Conservation (phyloP, 2,329 filamentous ascomycete genomes). For the Emergomyces orientalis region DNA sequence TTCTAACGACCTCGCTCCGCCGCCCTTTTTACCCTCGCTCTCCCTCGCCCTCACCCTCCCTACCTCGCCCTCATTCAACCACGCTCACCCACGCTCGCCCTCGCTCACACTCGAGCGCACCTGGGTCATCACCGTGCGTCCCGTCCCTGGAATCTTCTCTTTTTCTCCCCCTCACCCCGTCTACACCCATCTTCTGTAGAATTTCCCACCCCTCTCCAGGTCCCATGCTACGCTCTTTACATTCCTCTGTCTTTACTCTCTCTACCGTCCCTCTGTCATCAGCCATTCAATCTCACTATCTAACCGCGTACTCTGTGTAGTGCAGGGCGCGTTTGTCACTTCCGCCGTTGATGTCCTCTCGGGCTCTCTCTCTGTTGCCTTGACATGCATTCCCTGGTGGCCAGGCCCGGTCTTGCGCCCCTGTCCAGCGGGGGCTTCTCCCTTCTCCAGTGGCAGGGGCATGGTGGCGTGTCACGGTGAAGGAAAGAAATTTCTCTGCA, state of each 20-base stretch:
- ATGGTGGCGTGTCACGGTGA: neutral
- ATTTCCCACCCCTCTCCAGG: neutral
- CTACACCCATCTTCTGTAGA: neutral
- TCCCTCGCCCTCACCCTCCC: neutral
- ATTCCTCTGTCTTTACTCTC: neutral
- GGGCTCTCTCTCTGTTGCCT: neutral
- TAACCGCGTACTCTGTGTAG: neutral
- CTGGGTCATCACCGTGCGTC: neutral
- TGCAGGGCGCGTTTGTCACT: neutral
- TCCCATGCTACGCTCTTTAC: neutral
- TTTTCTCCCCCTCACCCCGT: neutral
- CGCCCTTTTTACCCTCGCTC: neutral
- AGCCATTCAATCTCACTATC: neutral
- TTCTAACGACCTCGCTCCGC: neutral
- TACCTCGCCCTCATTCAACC: neutral
- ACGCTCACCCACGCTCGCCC: neutral
- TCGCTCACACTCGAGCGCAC: neutral
- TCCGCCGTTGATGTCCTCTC: neutral
- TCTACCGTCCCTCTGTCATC: neutral
- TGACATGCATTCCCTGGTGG: neutral
- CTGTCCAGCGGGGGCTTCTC: neutral
- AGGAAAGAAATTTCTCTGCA: conserved; percentile 3
- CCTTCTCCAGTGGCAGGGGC: neutral
- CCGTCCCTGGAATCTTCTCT: neutral
- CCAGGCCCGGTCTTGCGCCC: neutral